Evolutionary conservation across 2,329 filamentous ascomycete species (phyloP), one percentile per base, ranked within the genome.

Genomic region (Fusarium incarnatum): DNA sequence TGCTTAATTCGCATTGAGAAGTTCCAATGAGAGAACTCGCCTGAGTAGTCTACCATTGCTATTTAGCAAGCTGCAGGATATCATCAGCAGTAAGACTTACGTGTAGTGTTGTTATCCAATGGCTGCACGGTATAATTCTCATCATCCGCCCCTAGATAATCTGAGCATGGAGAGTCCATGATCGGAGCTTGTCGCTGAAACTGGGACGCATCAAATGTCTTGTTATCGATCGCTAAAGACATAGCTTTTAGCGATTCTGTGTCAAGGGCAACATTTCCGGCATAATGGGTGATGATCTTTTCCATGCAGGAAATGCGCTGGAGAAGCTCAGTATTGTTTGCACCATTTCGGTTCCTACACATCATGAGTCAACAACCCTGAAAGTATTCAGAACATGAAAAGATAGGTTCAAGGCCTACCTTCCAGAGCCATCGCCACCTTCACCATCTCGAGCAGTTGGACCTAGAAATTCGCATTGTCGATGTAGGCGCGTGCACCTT

Each of bases 21-120:
- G 66, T 85, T 85, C 82, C 83, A 85, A 59, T 86, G 83, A 3
- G 84, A 86, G 68, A 86, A 85, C 65, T 86, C 84, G 11, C 84
- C 84, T 1, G 84, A 86, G 62, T 84, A 86, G 56, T 86, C 83
- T 85, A 44, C 7, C 8, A 40, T 6, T 16, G 2, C 25, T 46
- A 15, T 44, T 74, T 62, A 41, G 58, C 42, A 32, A 64, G 34
- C 49, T 60, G 57, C 25, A 20, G 27, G 6, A 28, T 42, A 23
- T 42, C 34, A 28, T 18, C 56, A 59, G n/a, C 41, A 52, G 41
- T 22, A 15, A 37, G 16, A 67, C 81, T 76, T 67, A 83, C 81
- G 81, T 37, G 80, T 81, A 27, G 78, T 81, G 55, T 80, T 83
- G 59, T 81, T 79, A 37, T 79, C 81, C 30, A 83, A 47, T 10